A percentile compares a stretch with the other conserved stretches of the same genome.
Conservation (phyloP, 2,329 filamentous ascomycete species). For the Volutella citrinella region DNA sequence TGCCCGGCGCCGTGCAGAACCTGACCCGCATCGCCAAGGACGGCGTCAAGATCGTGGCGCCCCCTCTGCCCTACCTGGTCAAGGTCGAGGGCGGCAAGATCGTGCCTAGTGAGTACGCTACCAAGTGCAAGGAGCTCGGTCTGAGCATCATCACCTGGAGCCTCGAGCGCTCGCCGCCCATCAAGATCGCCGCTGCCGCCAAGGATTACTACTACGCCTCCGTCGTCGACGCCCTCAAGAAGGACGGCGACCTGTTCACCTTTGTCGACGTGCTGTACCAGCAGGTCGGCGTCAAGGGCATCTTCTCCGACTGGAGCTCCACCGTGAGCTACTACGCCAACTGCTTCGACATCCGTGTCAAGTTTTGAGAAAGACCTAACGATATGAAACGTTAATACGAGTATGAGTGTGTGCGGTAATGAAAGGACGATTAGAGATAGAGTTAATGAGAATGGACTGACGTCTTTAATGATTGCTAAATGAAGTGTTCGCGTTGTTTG, state of each 20-base stretch:
- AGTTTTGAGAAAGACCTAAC: too few relatives aligned
- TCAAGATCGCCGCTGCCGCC: conserved; percentile 44
- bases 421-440: too few relatives aligned
- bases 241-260: conserved; percentile 65
- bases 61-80: conserved; percentile 62
- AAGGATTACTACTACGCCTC: conserved; percentile 56
- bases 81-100: conserved; percentile 50
- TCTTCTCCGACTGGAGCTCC: conserved; percentile 69
- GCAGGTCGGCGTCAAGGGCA: conserved; percentile 57
- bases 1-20: conserved; percentile 52
- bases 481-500: too few relatives aligned
- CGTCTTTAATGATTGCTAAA: too few relatives aligned
- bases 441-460: too few relatives aligned
- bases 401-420: too few relatives aligned
- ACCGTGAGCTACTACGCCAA: conserved; percentile 71
- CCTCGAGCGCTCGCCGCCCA: conserved; percentile 62
- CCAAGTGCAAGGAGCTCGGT: conserved; percentile 56
- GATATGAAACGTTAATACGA: too few relatives aligned
- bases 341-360: conserved; percentile 49
- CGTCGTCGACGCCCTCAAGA: conserved; percentile 51
- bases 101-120: conserved; percentile 62
- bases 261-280: conserved; percentile 63
- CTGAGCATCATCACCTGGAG: conserved; percentile 67
- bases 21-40: conserved; percentile 53
- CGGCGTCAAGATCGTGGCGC: conserved; percentile 62